Base-by-base conservation (phyloP, 2,329 filamentous ascomycete species). In the Scleromitrula shiraiana region DNA sequence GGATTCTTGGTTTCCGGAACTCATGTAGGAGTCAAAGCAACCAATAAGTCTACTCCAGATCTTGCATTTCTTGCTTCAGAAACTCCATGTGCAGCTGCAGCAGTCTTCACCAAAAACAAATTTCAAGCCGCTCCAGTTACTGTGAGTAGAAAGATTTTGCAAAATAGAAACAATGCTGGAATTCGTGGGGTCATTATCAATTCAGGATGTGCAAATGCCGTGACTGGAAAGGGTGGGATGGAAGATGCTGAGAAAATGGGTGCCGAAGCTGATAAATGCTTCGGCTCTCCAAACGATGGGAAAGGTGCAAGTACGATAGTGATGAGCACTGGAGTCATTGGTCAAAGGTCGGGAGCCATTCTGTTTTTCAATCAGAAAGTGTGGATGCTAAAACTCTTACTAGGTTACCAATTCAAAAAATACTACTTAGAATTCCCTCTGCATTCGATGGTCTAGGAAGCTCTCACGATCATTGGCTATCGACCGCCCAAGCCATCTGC, bases 301-400 rank as follows among this genome's bases (percentile, higher is more conserved):
- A 65, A 68, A 36, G 70, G 73, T 39, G 70, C 76, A 30, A 75
- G 74, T 56, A 93, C 88, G n/a, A 74, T 98, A 40, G 91, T 97
- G 53, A 97, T 98, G 93, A 96, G 89, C 65, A 98, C 93, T 2
- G 93, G 93, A 46, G 93, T 98, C 37, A 98, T 98, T 64, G 93
- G 93, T 7, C 91, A 97, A 68, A 82, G 87, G 82, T 83, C 65
- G 6, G 46, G 20, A 24, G 8, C 36, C 29, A 36, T 52, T 20
- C 4, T 19, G 20, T 12, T 38, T 39, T 12, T 22, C 24, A 29
- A 35, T 15, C 19, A 17, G 9, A 17, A n/a, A 22, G 12, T 17
- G 22, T 9, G 10, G 5, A 29, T 12, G 39, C 19, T 46, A 38
- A 27, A 9, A 8, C 15, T 35, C 8, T 15, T 58, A 35, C 15